These are phyloP conservation scores for Glaciozyma antarctica DNA, from an alignment of 768 basidiomycete genomes.

Conservation along the genomic window DNA sequence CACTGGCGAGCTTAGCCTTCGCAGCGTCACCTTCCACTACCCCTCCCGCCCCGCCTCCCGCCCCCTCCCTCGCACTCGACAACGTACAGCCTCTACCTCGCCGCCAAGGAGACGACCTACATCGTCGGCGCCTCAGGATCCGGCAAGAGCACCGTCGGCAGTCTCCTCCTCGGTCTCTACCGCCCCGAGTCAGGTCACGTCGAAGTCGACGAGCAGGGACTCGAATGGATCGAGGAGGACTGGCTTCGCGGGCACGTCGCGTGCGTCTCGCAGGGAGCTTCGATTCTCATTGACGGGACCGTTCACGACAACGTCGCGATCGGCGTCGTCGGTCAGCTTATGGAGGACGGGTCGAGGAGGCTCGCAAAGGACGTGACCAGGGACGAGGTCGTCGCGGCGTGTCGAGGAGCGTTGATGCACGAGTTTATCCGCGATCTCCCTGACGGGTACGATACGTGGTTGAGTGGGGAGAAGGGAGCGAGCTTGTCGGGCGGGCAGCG, in stretches of 20 bases:
- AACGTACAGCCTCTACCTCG: slow-evolving; percentile 59
- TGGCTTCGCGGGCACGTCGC: slow-evolving; percentile 65
- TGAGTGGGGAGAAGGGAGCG: slow-evolving; percentile 61
- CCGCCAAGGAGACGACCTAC: slow-evolving; percentile 64
- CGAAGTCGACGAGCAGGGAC: slow-evolving; percentile 68
- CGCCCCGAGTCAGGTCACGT: slow-evolving; percentile 54
- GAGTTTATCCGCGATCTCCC: slow-evolving; percentile 79
- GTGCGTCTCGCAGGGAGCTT: slow-evolving; percentile 64
- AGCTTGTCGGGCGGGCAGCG: slow-evolving; percentile 72
- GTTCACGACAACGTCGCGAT: slow-evolving; percentile 82
- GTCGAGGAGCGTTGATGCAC: slow-evolving; percentile 72
- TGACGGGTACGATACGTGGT: slow-evolving; percentile 71
- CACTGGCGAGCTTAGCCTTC: slow-evolving; percentile 59
- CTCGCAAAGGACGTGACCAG: slow-evolving; percentile 50
- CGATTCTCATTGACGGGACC: slow-evolving; percentile 65
- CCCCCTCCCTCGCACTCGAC: slow-evolving; percentile 50
- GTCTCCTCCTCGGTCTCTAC: slow-evolving; percentile 65
- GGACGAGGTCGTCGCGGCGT: slow-evolving; percentile 68
- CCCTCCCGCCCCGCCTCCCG: slow-evolving; percentile 54
- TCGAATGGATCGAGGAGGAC: slow-evolving; percentile 59
- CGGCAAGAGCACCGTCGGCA: slow-evolving; percentile 64
- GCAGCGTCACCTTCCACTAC: slow-evolving; percentile 58
- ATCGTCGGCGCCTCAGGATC: slow-evolving; percentile 70
- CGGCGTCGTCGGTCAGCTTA: slow-evolving; percentile 50
- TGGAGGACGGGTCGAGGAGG: slow-evolving; percentile 40